A percentile compares a stretch with the other conserved stretches of the same genome.
Evolutionary conservation across 2,329 filamentous ascomycete species (phyloP).

Genomic region (Fusarium oxysporum): DNA sequence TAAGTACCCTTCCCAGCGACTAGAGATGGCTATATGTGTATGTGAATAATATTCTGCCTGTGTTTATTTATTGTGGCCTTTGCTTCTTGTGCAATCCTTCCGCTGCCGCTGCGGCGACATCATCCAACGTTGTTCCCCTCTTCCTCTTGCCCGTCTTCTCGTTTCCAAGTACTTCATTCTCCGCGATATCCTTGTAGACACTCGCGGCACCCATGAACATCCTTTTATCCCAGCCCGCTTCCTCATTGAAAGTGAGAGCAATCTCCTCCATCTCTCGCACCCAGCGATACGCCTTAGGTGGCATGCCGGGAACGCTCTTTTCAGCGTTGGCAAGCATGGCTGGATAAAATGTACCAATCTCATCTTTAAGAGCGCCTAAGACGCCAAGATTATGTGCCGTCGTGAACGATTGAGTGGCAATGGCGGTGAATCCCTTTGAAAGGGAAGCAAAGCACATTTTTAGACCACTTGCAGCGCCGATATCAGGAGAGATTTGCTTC

Average conservation of each 20-base stretch:
- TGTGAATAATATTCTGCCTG: neutral
- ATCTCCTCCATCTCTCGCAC: conserved; percentile 84
- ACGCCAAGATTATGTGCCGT: conserved; percentile 75
- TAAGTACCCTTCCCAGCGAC: conserved; percentile 8
- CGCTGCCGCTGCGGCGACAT: conserved; percentile 63
- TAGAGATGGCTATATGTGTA: neutral
- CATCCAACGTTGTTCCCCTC: conserved; percentile 67
- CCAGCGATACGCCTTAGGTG: conserved; percentile 83
- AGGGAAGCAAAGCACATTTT: conserved; percentile 75
- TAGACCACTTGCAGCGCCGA: conserved; percentile 69
- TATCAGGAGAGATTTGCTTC: conserved; percentile 59
- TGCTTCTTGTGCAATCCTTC: conserved; percentile 62
- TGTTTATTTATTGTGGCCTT: conserved; percentile 37
- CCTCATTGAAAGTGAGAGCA: conserved; percentile 70
- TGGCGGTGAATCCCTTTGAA: conserved; percentile 73
- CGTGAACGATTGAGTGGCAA: conserved; percentile 77
- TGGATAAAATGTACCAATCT: conserved; percentile 65
- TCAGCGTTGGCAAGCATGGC: conserved; percentile 59
- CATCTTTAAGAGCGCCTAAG: conserved; percentile 65
- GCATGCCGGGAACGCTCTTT: conserved; percentile 67
- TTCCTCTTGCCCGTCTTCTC: conserved; percentile 68
- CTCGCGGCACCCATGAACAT: conserved; percentile 71
- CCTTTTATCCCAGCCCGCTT: conserved; percentile 69
- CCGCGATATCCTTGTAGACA: conserved; percentile 71
- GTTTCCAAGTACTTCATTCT: conserved; percentile 69